These are phyloP conservation scores for Fomes fomentarius DNA, from an alignment of 1,284 basidiomycete genomes.

Conservation along the genomic window DNA sequence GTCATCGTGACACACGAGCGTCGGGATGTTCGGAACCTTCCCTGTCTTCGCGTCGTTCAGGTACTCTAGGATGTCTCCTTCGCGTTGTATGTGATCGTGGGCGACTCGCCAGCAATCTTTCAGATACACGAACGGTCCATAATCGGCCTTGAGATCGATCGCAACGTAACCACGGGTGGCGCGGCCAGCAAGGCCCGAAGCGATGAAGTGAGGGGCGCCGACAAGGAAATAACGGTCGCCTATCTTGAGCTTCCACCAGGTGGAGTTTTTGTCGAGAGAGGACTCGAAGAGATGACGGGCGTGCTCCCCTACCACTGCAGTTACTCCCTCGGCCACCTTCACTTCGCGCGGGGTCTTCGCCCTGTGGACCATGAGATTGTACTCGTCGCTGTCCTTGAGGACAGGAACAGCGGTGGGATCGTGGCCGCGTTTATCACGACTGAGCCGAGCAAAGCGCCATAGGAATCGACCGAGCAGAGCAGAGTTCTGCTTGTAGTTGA, in stretches of 20 bases:
- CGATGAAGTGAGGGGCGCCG: slow-evolving; percentile 4
- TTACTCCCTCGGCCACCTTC: neutral
- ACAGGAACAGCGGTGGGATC: slow-evolving; percentile 6
- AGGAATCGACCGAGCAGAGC: slow-evolving; percentile 5
- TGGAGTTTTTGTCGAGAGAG: neutral
- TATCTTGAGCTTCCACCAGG: neutral
- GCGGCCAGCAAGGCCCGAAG: slow-evolving; percentile 1
- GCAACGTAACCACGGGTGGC: slow-evolving; percentile 12
- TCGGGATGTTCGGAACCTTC: neutral
- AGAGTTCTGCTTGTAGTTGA: slow-evolving; percentile 5
- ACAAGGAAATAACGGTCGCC: slow-evolving; percentile 6
- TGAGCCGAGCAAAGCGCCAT: slow-evolving; percentile 6
- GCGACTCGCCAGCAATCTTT: slow-evolving; percentile 14
- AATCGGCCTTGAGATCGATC: neutral
- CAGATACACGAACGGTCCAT: slow-evolving; percentile 6
- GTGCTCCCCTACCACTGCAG: slow-evolving; percentile 1
- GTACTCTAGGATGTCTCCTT: slow-evolving; percentile 3
- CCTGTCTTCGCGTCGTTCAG: neutral
- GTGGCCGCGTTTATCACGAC: neutral
- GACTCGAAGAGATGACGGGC: neutral
- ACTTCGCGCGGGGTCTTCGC: neutral
- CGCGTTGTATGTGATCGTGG: neutral
- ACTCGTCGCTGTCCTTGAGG: neutral
- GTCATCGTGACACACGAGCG: slow-evolving; percentile 11
- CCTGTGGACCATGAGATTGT: neutral